Percentiles rank a stretch among this genome's conserved stretches.
Evolutionary conservation across 106 monocot species (phyloP).

Genomic region (Acorus calamus): DNA sequence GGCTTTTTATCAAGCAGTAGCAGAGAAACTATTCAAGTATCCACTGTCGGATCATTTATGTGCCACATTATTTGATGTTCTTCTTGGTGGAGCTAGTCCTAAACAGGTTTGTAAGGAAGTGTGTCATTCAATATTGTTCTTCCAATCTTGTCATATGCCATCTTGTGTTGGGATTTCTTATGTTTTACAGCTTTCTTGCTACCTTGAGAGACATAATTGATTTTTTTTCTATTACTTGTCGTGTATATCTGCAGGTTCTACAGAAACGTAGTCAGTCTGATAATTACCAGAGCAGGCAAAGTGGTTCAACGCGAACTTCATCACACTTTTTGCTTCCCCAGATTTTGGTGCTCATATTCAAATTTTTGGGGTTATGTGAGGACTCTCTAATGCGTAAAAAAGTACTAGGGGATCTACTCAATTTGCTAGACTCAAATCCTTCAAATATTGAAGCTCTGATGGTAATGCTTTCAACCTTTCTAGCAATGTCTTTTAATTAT

Average conservation of each 20-base stretch:
- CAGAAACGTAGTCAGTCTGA: constrained; percentile 55
- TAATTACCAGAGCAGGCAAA: constrained; percentile 31
- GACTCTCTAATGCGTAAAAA: constrained; percentile 47
- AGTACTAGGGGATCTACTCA: constrained; percentile 62
- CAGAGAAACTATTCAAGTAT: constrained; percentile 71
- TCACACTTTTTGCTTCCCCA: constrained; percentile 80
- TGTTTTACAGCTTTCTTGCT: not conserved
- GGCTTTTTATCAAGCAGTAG: constrained; percentile 54
- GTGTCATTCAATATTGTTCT: not conserved
- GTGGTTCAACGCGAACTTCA: constrained; percentile 15
- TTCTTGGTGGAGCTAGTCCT: constrained; percentile 99
- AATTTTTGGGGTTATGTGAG: constrained; percentile 58
- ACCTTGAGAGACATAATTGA: not conserved
- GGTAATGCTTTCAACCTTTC: constrained; percentile 31
- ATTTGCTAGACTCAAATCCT: constrained; percentile 82
- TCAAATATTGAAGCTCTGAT: constrained; percentile 84
- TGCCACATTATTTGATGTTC: constrained; percentile 96
- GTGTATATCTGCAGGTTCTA: constrained; percentile 46
- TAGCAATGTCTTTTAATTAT: not conserved
- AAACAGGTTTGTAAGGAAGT: constrained; percentile 57
- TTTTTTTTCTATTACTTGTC: constrained; percentile 2
- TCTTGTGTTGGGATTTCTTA: not conserved
- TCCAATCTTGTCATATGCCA: not conserved
- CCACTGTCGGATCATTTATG: constrained; percentile 84
- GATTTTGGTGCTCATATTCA: constrained; percentile 79